Base-by-base conservation (phyloP, 108 stramenopile species). In the Asterionellopsis glacialis region DNA sequence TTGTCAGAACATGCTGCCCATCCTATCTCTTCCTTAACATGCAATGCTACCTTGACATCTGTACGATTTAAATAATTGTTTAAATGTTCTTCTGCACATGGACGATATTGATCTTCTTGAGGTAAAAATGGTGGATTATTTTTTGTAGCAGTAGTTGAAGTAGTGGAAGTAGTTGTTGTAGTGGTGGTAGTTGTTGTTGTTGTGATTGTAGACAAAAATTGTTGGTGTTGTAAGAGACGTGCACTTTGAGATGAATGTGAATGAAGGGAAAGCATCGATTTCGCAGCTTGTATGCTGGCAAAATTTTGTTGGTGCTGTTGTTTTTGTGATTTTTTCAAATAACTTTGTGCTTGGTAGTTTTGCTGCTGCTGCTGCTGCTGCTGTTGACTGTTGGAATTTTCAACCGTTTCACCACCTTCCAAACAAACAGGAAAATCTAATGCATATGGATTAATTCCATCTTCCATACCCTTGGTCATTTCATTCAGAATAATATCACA, bases 341-440 rank as follows among this genome's bases (percentile, higher is more conserved):
- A 33, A 2, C 5, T 33, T 33, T 33, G 33, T 7, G 2, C 33
- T 33, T 33, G 5, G 33, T 33, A 33, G 7, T 33, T 5, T 33
- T 33, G 33, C 7, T 33, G 33, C 7, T 33, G 33, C n/a, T n/a
- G n/a, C n/a, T n/a, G n/a, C n/a, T n/a, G n/a, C n/a, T n/a, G n/a
- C n/a, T n/a, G n/a, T n/a, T n/a, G n/a, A n/a, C n/a, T n/a, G n/a
- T n/a, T n/a, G n/a, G n/a, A n/a, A 33, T 7, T 33, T 5, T 33
- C 5, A 33, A 33, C 33, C 2, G 33, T 33, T 33, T 33, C 33
- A 9, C 47, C 47, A 16, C 75, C 61, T 27, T 73, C 63, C 25
- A 42, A 15, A 59, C 88, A 90, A 28, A 83, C 64, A 55, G 88
- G 88, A 75, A 54, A 90, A 57, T 90, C 88, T 42, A 90, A 50